Percentiles rank a stretch among this genome's conserved stretches.
Conservation (phyloP, 1,284 basidiomycete species). For the Fomitopsis pinicola region DNA sequence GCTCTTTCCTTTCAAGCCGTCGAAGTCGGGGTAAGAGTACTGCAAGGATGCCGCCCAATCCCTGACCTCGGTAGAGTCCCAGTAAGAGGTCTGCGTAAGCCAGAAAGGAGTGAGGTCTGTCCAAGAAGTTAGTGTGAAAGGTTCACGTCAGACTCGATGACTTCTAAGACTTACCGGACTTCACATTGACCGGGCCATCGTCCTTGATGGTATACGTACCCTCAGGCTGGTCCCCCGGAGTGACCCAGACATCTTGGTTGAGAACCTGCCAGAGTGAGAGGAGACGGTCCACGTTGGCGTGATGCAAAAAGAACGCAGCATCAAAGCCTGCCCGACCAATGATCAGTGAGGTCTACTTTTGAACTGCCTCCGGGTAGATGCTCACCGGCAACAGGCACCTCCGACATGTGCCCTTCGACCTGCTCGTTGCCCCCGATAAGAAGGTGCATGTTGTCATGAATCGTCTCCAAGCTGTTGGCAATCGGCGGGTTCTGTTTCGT, state of each 20-base stretch:
- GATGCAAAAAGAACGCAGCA: constrained; percentile 48
- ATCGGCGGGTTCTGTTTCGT: constrained; percentile 29
- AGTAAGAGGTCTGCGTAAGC: constrained; percentile 25
- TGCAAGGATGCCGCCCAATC: constrained; percentile 23
- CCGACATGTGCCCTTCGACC: constrained; percentile 37
- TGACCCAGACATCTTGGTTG: constrained; percentile 36
- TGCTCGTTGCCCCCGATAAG: constrained; percentile 30
- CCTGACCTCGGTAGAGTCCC: constrained; percentile 24
- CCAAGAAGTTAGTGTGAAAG: neutral
- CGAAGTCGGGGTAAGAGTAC: constrained; percentile 45
- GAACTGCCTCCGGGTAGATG: neutral
- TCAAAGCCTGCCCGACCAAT: constrained; percentile 34
- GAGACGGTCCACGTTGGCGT: constrained; percentile 44
- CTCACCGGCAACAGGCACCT: constrained; percentile 31
- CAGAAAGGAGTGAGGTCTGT: constrained; percentile 30
- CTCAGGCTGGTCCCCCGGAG: constrained; percentile 19
- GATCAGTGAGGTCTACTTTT: neutral
- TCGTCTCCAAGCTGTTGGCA: constrained; percentile 44
- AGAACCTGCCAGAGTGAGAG: constrained; percentile 42
- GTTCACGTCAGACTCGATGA: too few relatives aligned
- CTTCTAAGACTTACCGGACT: constrained; percentile 27
- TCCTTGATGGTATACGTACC: constrained; percentile 34
- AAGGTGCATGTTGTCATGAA: constrained; percentile 44
- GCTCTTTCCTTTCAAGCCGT: constrained; percentile 30
- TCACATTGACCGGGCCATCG: constrained; percentile 26